A percentile compares a stretch with the other conserved stretches of the same genome.
phyloP scores from a whole-genome alignment of 148 eudicot species.

The Mesembryanthemum crystallinum region DNA sequence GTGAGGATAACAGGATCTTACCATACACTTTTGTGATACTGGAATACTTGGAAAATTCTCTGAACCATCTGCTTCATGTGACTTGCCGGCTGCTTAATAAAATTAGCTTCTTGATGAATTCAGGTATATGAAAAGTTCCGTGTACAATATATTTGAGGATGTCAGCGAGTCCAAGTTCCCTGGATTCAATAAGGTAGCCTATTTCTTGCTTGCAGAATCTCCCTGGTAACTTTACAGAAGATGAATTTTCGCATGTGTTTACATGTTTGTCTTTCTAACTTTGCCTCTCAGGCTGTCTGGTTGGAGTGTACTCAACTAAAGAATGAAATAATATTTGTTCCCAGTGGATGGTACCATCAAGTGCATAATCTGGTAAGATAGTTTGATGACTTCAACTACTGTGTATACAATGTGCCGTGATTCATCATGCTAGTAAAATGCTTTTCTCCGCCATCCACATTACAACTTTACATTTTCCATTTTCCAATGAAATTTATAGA shows the following conservation, averaged over 20 bases:
- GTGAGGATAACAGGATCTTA: not conserved
- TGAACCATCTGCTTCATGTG: not conserved
- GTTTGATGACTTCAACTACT: not conserved
- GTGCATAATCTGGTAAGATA: constrained; percentile 84
- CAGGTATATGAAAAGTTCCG: constrained; percentile 80
- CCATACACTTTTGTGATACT: not conserved
- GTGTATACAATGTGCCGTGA: not conserved
- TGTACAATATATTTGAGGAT: constrained; percentile 76
- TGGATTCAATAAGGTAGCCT: constrained; percentile 63
- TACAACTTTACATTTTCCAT: not conserved
- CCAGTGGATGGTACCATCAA: constrained; percentile 99
- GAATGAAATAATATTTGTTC: constrained; percentile 89
- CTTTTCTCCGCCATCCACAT: not conserved
- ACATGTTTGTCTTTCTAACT: constrained; percentile 16
- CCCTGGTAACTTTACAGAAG: not conserved
- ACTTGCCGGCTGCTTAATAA: constrained; percentile 9
- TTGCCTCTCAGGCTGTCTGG: constrained; percentile 72
- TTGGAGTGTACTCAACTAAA: constrained; percentile 73
- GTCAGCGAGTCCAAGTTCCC: constrained; percentile 63
- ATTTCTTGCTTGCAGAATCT: constrained; percentile 1
- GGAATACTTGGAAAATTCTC: not conserved
- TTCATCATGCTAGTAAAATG: not conserved
- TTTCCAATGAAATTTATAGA: not conserved
- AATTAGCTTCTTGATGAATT: constrained; percentile 6
- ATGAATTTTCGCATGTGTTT: not conserved